Percentiles rank a stretch among this genome's conserved stretches.
phyloP scores from a whole-genome alignment of 2,329 filamentous ascomycete genomes.

The Corynespora cassiicola region DNA sequence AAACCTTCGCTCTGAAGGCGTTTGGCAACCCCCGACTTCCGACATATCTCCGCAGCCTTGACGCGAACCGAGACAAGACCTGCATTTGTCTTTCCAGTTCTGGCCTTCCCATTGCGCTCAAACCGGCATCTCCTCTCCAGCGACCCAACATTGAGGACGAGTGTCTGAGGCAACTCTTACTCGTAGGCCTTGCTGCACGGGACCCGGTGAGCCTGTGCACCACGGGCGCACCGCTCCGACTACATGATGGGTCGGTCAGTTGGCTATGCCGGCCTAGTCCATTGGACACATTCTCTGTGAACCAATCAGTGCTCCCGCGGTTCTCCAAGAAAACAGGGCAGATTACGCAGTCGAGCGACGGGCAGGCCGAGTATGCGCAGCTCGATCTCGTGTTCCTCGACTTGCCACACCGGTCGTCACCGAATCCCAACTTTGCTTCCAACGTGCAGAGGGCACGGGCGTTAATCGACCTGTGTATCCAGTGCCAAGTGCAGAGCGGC shows the following conservation, averaged over 20 bases:
- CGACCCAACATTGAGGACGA: conserved; percentile 46
- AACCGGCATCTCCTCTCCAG: conserved; percentile 32
- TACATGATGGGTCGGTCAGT: conserved; percentile 40
- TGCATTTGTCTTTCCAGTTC: conserved; percentile 50
- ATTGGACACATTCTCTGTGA: conserved; percentile 23
- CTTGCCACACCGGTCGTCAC: conserved; percentile 32
- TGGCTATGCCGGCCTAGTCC: conserved; percentile 39
- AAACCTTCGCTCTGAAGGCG: conserved; percentile 50
- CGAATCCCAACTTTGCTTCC: conserved; percentile 32
- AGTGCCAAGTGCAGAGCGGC: conserved; percentile 26
- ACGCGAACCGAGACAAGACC: conserved; percentile 52
- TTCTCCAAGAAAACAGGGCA: conserved; percentile 17
- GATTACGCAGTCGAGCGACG: conserved; percentile 38
- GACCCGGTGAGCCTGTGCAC: conserved; percentile 51
- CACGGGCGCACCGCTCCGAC: conserved; percentile 36
- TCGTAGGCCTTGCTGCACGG: conserved; percentile 48
- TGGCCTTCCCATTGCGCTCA: conserved; percentile 46
- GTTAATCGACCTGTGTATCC: conserved; percentile 44
- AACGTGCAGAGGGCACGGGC: conserved; percentile 38
- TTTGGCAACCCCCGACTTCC: conserved; percentile 51
- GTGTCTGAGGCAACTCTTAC: conserved; percentile 49
- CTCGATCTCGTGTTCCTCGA: conserved; percentile 49
- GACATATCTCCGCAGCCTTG: conserved; percentile 45
- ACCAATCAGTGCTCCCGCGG: conserved; percentile 13
- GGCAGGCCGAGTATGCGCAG: conserved; percentile 46